Evolutionary conservation across 2,329 filamentous ascomycete species (phyloP).

Genomic region (Spiromastix sp.): DNA sequence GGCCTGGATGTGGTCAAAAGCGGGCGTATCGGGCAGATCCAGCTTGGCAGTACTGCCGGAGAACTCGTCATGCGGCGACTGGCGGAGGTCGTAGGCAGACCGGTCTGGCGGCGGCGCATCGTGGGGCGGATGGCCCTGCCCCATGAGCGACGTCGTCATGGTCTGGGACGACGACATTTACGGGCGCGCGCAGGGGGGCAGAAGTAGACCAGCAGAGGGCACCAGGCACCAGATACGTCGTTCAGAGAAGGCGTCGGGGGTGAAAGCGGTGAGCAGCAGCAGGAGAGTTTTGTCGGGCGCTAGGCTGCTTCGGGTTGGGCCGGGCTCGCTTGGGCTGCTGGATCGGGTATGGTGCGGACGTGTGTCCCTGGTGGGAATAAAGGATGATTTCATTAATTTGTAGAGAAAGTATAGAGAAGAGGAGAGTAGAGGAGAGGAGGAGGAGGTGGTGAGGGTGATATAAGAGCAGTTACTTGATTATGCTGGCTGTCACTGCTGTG

Average conservation of each 20-base stretch:
- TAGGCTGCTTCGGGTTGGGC: not conserved
- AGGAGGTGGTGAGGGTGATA: too few species aligned
- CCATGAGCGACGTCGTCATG: conserved; percentile 38
- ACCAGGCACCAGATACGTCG: too few species aligned
- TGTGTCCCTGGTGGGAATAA: not conserved
- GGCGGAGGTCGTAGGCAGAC: conserved; percentile 30
- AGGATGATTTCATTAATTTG: too few species aligned
- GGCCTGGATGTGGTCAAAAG: conserved; percentile 17
- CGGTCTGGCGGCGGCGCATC: conserved; percentile 30
- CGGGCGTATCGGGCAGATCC: conserved; percentile 19
- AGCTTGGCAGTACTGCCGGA: conserved; percentile 19
- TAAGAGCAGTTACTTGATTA: too few species aligned
- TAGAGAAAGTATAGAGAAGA: not conserved
- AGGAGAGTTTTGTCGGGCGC: conserved; percentile 7
- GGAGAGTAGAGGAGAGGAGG: too few species aligned
- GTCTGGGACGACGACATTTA: conserved; percentile 37
- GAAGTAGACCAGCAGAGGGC: too few species aligned
- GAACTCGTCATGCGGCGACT: conserved; percentile 15
- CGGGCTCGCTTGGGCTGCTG: not conserved
- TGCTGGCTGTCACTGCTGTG: too few species aligned
- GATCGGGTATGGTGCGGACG: not conserved
- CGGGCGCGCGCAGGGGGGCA: conserved; percentile 21
- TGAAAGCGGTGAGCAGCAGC: conserved; percentile 10
- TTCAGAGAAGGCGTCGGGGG: not conserved
- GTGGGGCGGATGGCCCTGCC: conserved; percentile 33